Evolutionary conservation across 1,284 basidiomycete genomes (phyloP).

Genomic region (Heliocybe sulcata): DNA sequence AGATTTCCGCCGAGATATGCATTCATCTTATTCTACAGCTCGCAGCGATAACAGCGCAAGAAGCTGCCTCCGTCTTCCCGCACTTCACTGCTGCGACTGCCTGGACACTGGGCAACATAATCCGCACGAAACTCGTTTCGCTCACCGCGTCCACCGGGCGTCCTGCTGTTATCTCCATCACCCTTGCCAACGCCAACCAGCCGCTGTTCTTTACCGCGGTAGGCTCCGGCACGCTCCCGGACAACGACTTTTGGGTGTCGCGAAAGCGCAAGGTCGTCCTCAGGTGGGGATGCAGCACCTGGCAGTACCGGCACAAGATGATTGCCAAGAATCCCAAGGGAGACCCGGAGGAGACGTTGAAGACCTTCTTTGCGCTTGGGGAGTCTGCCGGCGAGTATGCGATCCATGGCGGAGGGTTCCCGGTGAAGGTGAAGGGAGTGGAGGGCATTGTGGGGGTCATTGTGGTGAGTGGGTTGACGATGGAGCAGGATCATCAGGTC

Average conservation of each 20-base stretch:
- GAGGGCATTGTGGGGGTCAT: constrained; percentile 27
- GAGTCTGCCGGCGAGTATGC: constrained; percentile 19
- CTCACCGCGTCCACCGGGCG: constrained; percentile 8
- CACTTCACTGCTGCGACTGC: constrained; percentile 20
- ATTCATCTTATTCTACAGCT: not conserved
- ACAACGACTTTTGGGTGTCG: constrained; percentile 27
- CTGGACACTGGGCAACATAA: constrained; percentile 23
- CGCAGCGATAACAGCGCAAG: not conserved
- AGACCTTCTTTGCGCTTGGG: constrained; percentile 19
- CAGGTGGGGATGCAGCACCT: constrained; percentile 22
- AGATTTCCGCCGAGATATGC: not conserved
- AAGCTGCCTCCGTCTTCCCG: not conserved
- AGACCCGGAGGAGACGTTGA: constrained; percentile 14
- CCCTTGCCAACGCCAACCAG: constrained; percentile 21
- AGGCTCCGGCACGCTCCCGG: constrained; percentile 21
- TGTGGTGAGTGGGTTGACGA: constrained; percentile 24
- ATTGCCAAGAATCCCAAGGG: constrained; percentile 10
- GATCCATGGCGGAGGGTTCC: constrained; percentile 27
- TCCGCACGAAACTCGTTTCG: constrained; percentile 17
- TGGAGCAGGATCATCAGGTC: constrained; percentile 25
- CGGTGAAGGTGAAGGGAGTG: constrained; percentile 23
- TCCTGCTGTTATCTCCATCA: constrained; percentile 19
- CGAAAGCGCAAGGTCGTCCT: constrained; percentile 28
- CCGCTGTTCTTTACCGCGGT: constrained; percentile 22
- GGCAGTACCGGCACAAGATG: constrained; percentile 14